Evolutionary conservation across 139 green algal genomes (phyloP).

Genomic region (Chlamydomonas sp.): DNA sequence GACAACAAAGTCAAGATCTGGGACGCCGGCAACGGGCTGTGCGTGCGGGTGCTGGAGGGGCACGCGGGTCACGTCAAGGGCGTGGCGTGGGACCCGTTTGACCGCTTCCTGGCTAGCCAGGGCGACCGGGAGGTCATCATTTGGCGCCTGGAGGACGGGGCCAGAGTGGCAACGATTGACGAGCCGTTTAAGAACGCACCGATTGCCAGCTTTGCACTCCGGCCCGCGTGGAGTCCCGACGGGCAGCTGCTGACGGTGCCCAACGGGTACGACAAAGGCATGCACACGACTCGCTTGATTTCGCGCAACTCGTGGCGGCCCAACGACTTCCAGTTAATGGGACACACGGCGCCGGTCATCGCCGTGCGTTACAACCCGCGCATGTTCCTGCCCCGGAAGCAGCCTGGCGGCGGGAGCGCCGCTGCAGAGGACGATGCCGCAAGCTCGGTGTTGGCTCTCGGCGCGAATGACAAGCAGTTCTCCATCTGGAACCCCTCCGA

Average conservation of each 20-base stretch:
- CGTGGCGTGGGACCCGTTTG: constrained; percentile 96
- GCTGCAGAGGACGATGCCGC: not conserved
- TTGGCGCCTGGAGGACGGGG: constrained; percentile 84
- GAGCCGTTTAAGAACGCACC: constrained; percentile 32
- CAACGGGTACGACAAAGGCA: constrained; percentile 45
- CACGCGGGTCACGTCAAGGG: constrained; percentile 85
- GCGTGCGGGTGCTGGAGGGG: constrained; percentile 34
- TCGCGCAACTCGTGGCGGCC: constrained; percentile 38
- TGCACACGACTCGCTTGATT: constrained; percentile 35
- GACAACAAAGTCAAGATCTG: constrained; percentile 86
- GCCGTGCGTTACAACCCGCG: constrained; percentile 73
- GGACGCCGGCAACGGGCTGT: constrained; percentile 38
- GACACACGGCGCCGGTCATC: constrained; percentile 74
- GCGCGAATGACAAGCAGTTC: constrained; percentile 52
- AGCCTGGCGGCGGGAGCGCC: not conserved
- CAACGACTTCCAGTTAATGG: constrained; percentile 46
- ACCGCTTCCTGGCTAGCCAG: constrained; percentile 64
- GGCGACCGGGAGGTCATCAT: constrained; percentile 86
- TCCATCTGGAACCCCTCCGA: constrained; percentile 65
- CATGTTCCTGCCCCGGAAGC: constrained; percentile 61
- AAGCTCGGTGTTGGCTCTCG: constrained; percentile 7
- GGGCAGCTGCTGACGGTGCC: constrained; percentile 73
- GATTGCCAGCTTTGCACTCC: constrained; percentile 55
- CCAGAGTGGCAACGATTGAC: constrained; percentile 46
- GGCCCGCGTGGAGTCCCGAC: constrained; percentile 78